phyloP scores from a whole-genome alignment of 2,329 filamentous ascomycete species.

The Cercospora sp. region DNA sequence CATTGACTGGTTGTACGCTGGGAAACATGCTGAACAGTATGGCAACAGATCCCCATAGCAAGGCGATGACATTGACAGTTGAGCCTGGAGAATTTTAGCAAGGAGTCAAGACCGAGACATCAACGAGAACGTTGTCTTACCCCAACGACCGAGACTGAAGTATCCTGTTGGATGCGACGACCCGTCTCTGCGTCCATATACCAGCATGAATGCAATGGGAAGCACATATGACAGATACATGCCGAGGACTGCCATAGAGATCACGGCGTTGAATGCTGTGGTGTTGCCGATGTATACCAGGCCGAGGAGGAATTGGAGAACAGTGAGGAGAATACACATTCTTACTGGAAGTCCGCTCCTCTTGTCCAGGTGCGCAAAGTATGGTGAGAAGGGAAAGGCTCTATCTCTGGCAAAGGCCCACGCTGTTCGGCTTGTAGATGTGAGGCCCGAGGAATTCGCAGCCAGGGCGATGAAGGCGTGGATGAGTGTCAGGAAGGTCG shows the following conservation, averaged over 20 bases:
- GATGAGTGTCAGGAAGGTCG: constrained; percentile 39
- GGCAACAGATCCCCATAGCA: constrained; percentile 49
- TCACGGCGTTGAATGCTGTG: constrained; percentile 23
- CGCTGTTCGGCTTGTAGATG: constrained; percentile 41
- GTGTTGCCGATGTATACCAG: constrained; percentile 25
- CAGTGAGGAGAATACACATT: constrained; percentile 21
- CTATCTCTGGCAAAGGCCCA: constrained; percentile 43
- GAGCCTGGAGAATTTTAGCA: constrained; percentile 15
- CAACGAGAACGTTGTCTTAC: constrained; percentile 18
- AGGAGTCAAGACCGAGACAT: neutral
- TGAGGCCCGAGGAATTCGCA: constrained; percentile 39
- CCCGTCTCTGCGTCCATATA: constrained; percentile 18
- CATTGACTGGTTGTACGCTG: constrained; percentile 43
- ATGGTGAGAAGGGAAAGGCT: constrained; percentile 39
- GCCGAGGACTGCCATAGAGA: constrained; percentile 21
- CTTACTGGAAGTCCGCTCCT: constrained; percentile 11
- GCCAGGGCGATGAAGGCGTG: constrained; percentile 37
- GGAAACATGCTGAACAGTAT: constrained; percentile 53
- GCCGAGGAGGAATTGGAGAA: constrained; percentile 20
- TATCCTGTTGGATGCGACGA: constrained; percentile 24
- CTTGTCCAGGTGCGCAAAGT: constrained; percentile 25
- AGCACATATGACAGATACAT: constrained; percentile 24
- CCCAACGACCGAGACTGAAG: constrained; percentile 41
- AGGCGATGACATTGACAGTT: constrained; percentile 45
- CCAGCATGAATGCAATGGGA: constrained; percentile 32